Evolutionary conservation across 805 yeast species (phyloP).

Genomic region (Spathaspora sp.): DNA sequence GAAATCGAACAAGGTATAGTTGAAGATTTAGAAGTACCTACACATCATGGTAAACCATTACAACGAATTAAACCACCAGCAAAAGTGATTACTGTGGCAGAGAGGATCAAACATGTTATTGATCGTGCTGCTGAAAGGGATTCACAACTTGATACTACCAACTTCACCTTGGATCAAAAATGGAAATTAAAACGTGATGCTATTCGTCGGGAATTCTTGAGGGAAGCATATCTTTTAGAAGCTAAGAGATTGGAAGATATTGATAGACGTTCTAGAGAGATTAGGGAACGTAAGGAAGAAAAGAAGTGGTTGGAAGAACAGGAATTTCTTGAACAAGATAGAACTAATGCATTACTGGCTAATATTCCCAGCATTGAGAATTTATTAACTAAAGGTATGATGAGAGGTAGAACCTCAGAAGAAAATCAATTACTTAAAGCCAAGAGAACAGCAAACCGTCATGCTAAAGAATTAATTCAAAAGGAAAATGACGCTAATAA

Average conservation of each 20-base stretch:
- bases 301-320: slow-evolving; percentile 17
- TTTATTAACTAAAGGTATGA: slow-evolving; percentile 62
- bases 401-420: slow-evolving; percentile 69
- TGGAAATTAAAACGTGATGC: slow-evolving; percentile 54
- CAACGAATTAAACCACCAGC: slow-evolving; percentile 53
- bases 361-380: slow-evolving; percentile 71
- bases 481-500: slow-evolving; percentile 52
- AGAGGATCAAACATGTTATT: slow-evolving; percentile 52
- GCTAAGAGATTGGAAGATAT: slow-evolving; percentile 43
- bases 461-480: slow-evolving; percentile 46
- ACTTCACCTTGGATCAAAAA: slow-evolving; percentile 30
- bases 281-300: slow-evolving; percentile 21
- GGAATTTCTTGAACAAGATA: slow-evolving; percentile 44
- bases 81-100: slow-evolving; percentile 54
- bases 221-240: slow-evolving; percentile 57
- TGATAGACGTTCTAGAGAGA: slow-evolving; percentile 23
- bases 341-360: slow-evolving; percentile 15
- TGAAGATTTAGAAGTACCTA: slow-evolving; percentile 65
- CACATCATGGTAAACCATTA: slow-evolving; percentile 33
- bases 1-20: slow-evolving; percentile 64
- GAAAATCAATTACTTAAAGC: slow-evolving; percentile 54
- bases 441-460: slow-evolving; percentile 68
- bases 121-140: slow-evolving; percentile 36
- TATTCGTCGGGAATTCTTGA: slow-evolving; percentile 68
- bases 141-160: slow-evolving; percentile 25